These are phyloP conservation scores for Crotalaria pallida DNA, from an alignment of 306 rosid species.

Conservation along the genomic window DNA sequence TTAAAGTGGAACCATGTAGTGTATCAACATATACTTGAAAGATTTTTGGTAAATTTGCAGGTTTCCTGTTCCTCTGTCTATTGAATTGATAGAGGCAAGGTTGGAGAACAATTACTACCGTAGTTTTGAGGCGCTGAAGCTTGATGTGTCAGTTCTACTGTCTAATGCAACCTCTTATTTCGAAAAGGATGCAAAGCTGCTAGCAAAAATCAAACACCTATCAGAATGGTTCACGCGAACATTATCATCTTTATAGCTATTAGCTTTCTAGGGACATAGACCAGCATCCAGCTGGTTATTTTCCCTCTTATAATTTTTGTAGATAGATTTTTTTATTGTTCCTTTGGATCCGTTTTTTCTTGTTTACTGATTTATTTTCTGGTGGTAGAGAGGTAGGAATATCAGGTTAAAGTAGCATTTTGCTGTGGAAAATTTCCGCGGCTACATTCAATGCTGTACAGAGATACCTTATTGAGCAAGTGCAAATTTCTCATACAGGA, in stretches of 20 bases:
- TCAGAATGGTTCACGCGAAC: slow-evolving; percentile 79
- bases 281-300: slow-evolving; percentile 28
- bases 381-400: slow-evolving; percentile 36
- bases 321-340: slow-evolving; percentile 39
- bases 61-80: slow-evolving; percentile 80
- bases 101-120: slow-evolving; percentile 85
- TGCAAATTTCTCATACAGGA: slow-evolving; percentile 17
- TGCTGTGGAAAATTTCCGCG: slow-evolving; percentile 45
- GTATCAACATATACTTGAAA: background rate
- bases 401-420: slow-evolving; percentile 38
- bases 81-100: slow-evolving; percentile 68
- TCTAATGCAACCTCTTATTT: slow-evolving; percentile 51
- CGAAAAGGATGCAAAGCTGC: slow-evolving; percentile 55
- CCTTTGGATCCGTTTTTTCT: slow-evolving; percentile 14
- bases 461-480: slow-evolving; percentile 38
- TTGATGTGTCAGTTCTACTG: slow-evolving; percentile 61
- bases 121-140: slow-evolving; percentile 77
- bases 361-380: slow-evolving; percentile 16
- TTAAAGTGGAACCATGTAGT: background rate
- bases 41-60: slow-evolving; percentile 40
- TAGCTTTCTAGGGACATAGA: slow-evolving; percentile 21
- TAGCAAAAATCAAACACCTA: slow-evolving; percentile 51
- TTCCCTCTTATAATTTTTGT: slow-evolving; percentile 32
- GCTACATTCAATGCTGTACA: slow-evolving; percentile 67
- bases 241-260: slow-evolving; percentile 47